Conservation (phyloP, 2,329 filamentous ascomycete genomes). For the Penicillium sp. region DNA sequence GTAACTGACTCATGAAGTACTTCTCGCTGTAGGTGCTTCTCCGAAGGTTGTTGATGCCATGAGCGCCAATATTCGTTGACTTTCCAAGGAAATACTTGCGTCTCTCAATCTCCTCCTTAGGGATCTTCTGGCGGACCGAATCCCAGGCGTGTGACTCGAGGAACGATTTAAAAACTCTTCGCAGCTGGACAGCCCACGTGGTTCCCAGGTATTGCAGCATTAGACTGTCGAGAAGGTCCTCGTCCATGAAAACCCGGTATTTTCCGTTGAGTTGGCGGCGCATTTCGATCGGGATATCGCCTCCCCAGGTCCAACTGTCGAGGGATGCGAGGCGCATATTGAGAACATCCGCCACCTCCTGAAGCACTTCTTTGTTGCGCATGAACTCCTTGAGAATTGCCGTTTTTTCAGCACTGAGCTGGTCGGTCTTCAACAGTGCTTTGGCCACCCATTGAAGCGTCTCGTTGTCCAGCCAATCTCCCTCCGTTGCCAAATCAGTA, state of each 20-base stretch:
- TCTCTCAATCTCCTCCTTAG: slow-evolving; percentile 43
- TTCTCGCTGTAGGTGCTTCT: slow-evolving; percentile 43
- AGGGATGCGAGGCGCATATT: slow-evolving; percentile 57
- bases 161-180: slow-evolving; percentile 41
- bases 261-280: slow-evolving; percentile 58
- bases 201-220: slow-evolving; percentile 58
- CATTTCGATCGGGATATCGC: slow-evolving; percentile 51
- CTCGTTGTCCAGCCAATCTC: slow-evolving; percentile 44
- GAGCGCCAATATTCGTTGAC: slow-evolving; percentile 15
- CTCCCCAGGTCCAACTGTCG: slow-evolving; percentile 56
- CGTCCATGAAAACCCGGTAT: slow-evolving; percentile 62
- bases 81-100: slow-evolving; percentile 48
- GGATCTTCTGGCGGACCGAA: slow-evolving; percentile 33
- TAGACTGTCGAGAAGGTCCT: slow-evolving; percentile 59
- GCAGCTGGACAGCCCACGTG: slow-evolving; percentile 54
- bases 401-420: slow-evolving; percentile 56
- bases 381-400: slow-evolving; percentile 54
- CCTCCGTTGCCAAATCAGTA: slow-evolving; percentile 26
- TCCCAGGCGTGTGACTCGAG: slow-evolving; percentile 47
- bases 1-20: slow-evolving; percentile 61
- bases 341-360: slow-evolving; percentile 58
- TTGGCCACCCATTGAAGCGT: slow-evolving; percentile 50
- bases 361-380: slow-evolving; percentile 51
- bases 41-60: slow-evolving; percentile 33
- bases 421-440: slow-evolving; percentile 52